These are phyloP conservation scores for Psilocybe cyanescens DNA, from an alignment of 768 basidiomycete genomes.

Conservation along the genomic window DNA sequence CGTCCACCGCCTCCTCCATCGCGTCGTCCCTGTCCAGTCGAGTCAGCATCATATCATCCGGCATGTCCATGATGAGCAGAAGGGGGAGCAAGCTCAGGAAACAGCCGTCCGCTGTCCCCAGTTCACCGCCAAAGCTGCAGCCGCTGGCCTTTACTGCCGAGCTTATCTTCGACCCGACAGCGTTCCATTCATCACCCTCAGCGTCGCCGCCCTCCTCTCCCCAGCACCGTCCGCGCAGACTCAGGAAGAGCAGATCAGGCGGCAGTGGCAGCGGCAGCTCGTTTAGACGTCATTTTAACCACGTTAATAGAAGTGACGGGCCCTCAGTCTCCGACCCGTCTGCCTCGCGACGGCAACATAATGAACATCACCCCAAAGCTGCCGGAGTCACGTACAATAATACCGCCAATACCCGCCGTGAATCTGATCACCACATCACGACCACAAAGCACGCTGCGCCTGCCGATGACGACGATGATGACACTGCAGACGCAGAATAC, in stretches of 20 bases:
- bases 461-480: slow-evolving; percentile 13
- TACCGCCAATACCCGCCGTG: background rate
- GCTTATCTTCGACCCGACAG: slow-evolving; percentile 14
- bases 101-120: background rate
- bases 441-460: background rate
- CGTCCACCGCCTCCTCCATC: slow-evolving; percentile 1
- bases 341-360: background rate
- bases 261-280: too few relatives aligned
- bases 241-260: background rate
- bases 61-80: slow-evolving; percentile 2
- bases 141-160: slow-evolving; percentile 14
- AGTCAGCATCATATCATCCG: background rate
- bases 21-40: background rate
- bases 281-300: background rate
- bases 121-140: slow-evolving; percentile 15
- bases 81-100: background rate
- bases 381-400: background rate
- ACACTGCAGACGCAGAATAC: background rate
- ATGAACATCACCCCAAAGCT: background rate
- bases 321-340: background rate
- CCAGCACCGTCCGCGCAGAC: background rate
- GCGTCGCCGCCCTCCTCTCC: background rate
- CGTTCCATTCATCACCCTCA: background rate
- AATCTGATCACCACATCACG: background rate
- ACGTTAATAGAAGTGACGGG: background rate